Evolutionary conservation across 1,139 yeast genomes (phyloP).

Genomic region (Suhomyces terraborum): DNA sequence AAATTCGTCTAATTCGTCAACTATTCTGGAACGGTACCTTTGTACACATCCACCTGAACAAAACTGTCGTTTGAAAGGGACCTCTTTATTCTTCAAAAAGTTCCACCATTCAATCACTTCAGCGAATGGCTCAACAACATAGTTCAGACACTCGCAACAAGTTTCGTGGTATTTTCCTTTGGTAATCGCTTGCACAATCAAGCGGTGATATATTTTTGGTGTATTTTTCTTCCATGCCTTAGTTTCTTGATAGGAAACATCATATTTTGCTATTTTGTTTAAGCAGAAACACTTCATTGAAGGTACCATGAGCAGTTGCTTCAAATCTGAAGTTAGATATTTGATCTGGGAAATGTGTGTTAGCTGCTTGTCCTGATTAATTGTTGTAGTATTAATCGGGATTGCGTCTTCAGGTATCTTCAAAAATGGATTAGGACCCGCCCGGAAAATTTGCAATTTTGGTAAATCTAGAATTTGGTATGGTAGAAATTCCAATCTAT

Average conservation of each 20-base stretch:
- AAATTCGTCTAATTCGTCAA: slow-evolving; percentile 9
- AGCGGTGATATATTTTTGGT: slow-evolving; percentile 35
- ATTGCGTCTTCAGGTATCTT: slow-evolving; percentile 34
- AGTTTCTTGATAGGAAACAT: slow-evolving; percentile 47
- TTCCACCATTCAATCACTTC: slow-evolving; percentile 67
- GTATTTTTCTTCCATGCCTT: slow-evolving; percentile 44
- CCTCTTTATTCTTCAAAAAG: slow-evolving; percentile 36
- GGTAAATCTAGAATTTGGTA: slow-evolving; percentile 51
- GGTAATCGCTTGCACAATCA: slow-evolving; percentile 46
- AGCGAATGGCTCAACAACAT: slow-evolving; percentile 53
- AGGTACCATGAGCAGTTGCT: slow-evolving; percentile 24
- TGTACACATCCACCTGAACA: slow-evolving; percentile 47
- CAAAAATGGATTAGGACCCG: slow-evolving; percentile 49
- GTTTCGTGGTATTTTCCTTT: slow-evolving; percentile 47
- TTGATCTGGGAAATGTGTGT: slow-evolving; percentile 31
- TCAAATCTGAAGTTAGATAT: slow-evolving; percentile 15
- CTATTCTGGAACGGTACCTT: slow-evolving; percentile 19
- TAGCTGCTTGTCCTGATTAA: slow-evolving; percentile 16
- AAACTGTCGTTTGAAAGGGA: slow-evolving; percentile 49
- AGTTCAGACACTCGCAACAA: slow-evolving; percentile 51
- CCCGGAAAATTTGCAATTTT: slow-evolving; percentile 46
- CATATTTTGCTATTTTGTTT: slow-evolving; percentile 46
- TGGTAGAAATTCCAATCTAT: slow-evolving; percentile 55
- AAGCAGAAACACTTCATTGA: slow-evolving; percentile 46
- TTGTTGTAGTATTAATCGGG: slow-evolving; percentile 17